Evolutionary conservation across 1,139 yeast species (phyloP), one percentile per base, ranked within the genome.

Genomic region (Blastobotrys apis): DNA sequence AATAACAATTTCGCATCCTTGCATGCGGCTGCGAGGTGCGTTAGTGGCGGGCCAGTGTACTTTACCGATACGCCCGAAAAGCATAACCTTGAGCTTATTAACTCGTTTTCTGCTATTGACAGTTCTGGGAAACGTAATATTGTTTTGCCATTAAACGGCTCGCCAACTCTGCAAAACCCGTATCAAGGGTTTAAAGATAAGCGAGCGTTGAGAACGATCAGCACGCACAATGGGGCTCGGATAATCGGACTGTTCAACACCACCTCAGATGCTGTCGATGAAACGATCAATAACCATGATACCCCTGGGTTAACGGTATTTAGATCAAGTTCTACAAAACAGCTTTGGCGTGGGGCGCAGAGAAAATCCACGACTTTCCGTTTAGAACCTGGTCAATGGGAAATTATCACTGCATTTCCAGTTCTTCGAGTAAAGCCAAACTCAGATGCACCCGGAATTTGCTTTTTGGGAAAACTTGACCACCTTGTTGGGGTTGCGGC

Each of bases 11-110:
- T 40, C 27, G 39, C 33, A 2, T 31, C 47, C n/a, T 50, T 56
- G 37, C 66, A 62, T 45, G 64, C 65, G 5, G 60, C 56, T 3
- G 54, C 62, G 21, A 43, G 66, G 37, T 50, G 57, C n/a, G 37
- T 62, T 12, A 58, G 64, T 15, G 65, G 66, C 2, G 64, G 65
- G 4, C 66, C 66, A 8, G 51, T 62, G 13, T 56, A 55, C 37
- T 48, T 62, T 40, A 62, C 66, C 3, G 66, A 62, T 44, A 46
- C 49, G 10, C 54, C 56, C 4, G 47, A 47, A 2, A 39, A 39
- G 23, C 62, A 60, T 31, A 52, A 58, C 34, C 6, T 52, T n/a
- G 48, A 47, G 1, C 37, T 59, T 13, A 38, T 60, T n/a, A 45
- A 45, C 6, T 43, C 53, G 20, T 47, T 59, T 19, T 50, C 54